Evolutionary conservation across 768 basidiomycete species (phyloP).

Genomic region (Xanthoconium stramineum): DNA sequence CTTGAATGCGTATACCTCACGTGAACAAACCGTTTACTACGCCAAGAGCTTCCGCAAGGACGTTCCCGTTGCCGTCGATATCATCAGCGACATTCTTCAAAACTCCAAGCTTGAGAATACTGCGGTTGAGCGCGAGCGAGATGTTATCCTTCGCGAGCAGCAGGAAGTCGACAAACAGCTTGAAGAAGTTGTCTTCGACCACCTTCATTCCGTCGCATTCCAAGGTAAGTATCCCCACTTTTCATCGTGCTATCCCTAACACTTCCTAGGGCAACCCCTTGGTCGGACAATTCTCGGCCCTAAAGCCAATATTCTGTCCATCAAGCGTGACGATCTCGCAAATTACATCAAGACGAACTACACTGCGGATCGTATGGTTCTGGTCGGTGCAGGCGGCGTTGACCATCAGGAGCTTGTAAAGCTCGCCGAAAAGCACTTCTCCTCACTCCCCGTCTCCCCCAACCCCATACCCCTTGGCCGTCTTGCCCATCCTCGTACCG

Average conservation of each 20-base stretch:
- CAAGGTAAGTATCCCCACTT: constrained; percentile 53
- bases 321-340: constrained; percentile 84
- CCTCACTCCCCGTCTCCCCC: constrained; percentile 79
- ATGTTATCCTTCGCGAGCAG: constrained; percentile 95
- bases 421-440: constrained; percentile 93
- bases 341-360: constrained; percentile 97
- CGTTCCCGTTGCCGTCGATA: constrained; percentile 85
- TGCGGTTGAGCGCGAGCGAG: constrained; percentile 93
- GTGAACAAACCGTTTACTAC: constrained; percentile 99
- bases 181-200: constrained; percentile 98
- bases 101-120: constrained; percentile 87
- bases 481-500: constrained; percentile 68
- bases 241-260: constrained; percentile 8
- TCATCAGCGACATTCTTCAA: constrained; percentile 97
- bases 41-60: constrained; percentile 98
- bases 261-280: constrained; percentile 75
- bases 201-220: constrained; percentile 95
- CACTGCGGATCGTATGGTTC: constrained; percentile 97
- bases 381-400: constrained; percentile 95
- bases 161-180: constrained; percentile 99
- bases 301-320: constrained; percentile 92
- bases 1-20: constrained; percentile 96
- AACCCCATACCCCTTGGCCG: constrained; percentile 89
- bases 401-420: constrained; percentile 90
- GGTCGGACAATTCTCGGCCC: constrained; percentile 98